phyloP scores from a whole-genome alignment of 495 filamentous ascomycete genomes.

The Podospora anserina region DNA sequence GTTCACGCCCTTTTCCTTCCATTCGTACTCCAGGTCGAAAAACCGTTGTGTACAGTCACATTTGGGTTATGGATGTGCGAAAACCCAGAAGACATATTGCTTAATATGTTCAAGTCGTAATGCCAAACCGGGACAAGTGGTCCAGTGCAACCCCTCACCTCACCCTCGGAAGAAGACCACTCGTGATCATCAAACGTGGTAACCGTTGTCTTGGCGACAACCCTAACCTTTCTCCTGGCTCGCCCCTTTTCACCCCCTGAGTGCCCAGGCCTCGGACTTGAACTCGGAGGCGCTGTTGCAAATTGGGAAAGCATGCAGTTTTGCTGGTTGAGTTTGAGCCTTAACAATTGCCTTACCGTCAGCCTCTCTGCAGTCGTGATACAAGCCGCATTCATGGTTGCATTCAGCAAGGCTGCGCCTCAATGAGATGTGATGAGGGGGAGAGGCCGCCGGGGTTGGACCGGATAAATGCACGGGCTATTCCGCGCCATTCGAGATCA shows the following conservation, averaged over 20 bases:
- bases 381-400: background rate
- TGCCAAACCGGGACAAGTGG: background rate
- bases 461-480: background rate
- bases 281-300: background rate
- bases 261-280: background rate
- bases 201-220: background rate
- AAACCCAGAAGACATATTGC: background rate
- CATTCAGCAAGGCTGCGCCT: background rate
- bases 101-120: background rate
- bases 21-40: background rate
- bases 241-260: background rate
- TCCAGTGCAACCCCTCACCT: background rate
- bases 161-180: background rate
- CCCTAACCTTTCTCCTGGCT: background rate
- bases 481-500: background rate
- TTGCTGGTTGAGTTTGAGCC: background rate
- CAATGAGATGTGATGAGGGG: background rate
- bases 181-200: background rate
- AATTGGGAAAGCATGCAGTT: background rate
- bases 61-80: background rate
- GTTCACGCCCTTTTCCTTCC: background rate
- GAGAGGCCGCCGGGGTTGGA: background rate
- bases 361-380: background rate
- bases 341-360: background rate
- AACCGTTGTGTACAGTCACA: background rate